Evolutionary conservation across 2,329 filamentous ascomycete genomes (phyloP).

Genomic region (Corinectria fuckeliana): DNA sequence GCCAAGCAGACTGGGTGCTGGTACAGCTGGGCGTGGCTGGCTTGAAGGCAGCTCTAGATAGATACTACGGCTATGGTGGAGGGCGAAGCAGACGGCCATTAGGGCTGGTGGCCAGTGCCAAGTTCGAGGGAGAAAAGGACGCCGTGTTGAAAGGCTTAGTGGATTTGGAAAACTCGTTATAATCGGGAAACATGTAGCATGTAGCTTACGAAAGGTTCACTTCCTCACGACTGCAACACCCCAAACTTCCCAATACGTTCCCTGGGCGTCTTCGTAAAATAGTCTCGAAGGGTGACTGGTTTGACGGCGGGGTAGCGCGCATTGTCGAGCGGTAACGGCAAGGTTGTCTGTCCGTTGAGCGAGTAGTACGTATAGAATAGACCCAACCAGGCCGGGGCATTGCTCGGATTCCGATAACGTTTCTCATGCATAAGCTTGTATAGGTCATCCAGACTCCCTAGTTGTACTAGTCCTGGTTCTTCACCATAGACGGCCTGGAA

Average conservation of each 20-base stretch:
- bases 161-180: conserved; percentile 19
- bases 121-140: conserved; percentile 19
- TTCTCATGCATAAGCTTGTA: not conserved
- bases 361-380: not conserved
- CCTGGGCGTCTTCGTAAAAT: not conserved
- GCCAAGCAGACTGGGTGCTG: conserved; percentile 12
- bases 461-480: not conserved
- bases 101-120: conserved; percentile 12
- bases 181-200: not conserved
- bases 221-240: not conserved
- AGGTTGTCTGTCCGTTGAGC: conserved; percentile 3
- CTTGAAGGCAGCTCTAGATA: conserved; percentile 6
- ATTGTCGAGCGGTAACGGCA: not conserved
- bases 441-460: not conserved
- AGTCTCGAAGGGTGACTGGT: not conserved
- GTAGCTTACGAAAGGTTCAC: not conserved
- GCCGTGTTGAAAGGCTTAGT: conserved; percentile 10
- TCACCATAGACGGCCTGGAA: not conserved
- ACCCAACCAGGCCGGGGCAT: conserved; percentile 3
- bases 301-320: not conserved
- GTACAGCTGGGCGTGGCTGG: conserved; percentile 12
- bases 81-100: conserved; percentile 20
- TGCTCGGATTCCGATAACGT: not conserved
- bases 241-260: not conserved
- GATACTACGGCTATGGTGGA: conserved; percentile 3